These are phyloP conservation scores for Sparassis latifolia DNA, from an alignment of 1,284 basidiomycete genomes.

Conservation along the genomic window DNA sequence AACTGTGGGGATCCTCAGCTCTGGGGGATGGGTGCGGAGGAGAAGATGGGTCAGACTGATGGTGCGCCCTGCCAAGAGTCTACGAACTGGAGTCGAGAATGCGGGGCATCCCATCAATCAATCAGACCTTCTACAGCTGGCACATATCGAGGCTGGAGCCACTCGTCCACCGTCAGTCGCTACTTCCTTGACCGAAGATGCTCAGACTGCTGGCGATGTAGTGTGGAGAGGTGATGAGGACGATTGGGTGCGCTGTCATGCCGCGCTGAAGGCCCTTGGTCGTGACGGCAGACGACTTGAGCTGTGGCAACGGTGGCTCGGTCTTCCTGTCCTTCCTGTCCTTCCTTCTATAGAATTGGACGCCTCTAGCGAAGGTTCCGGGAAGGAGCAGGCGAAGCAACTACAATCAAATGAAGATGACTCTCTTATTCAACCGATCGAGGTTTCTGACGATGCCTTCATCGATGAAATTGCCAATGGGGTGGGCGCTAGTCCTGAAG, in stretches of 20 bases:
- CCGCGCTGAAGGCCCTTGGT: slow-evolving; percentile 44
- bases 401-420: no score
- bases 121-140: neutral
- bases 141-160: slow-evolving; percentile 9
- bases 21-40: slow-evolving; percentile 67
- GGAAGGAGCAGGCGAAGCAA: neutral
- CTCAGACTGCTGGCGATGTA: slow-evolving; percentile 8
- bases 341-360: no score
- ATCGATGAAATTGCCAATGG: neutral
- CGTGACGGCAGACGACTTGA: slow-evolving; percentile 69
- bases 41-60: slow-evolving; percentile 75
- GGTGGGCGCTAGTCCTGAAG: neutral
- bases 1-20: slow-evolving; percentile 47
- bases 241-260: slow-evolving; percentile 57
- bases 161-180: slow-evolving; percentile 25
- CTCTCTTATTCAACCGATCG: no score
- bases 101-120: neutral
- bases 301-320: slow-evolving; percentile 61
- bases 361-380: neutral
- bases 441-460: no score
- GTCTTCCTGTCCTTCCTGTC: slow-evolving; percentile 1
- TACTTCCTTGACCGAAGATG: slow-evolving; percentile 8
- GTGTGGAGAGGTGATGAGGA: slow-evolving; percentile 38
- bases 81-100: slow-evolving; percentile 16
- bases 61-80: slow-evolving; percentile 48